phyloP scores from a whole-genome alignment of 257 asterid species.

The Asclepias syriaca region DNA sequence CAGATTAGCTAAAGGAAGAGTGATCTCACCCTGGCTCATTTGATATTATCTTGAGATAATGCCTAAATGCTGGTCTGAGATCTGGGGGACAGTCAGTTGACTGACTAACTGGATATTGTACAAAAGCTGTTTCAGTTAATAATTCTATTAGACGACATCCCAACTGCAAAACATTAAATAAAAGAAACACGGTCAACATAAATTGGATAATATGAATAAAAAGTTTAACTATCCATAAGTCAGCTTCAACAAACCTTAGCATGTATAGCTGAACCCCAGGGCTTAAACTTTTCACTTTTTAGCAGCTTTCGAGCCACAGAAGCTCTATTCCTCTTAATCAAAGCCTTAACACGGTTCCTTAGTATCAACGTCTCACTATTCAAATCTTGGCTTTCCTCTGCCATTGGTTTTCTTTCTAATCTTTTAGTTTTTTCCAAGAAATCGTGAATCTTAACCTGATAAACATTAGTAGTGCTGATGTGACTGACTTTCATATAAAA shows the following conservation, averaged over 20 bases:
- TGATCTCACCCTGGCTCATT: slow-evolving; percentile 59
- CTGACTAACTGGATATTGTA: slow-evolving; percentile 71
- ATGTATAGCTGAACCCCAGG: slow-evolving; percentile 77
- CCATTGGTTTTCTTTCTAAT: slow-evolving; percentile 28
- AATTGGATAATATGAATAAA: not conserved
- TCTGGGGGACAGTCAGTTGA: slow-evolving; percentile 84
- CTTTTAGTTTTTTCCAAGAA: slow-evolving; percentile 73
- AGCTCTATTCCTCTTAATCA: slow-evolving; percentile 59
- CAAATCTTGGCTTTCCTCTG: slow-evolving; percentile 36
- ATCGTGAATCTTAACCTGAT: slow-evolving; percentile 76
- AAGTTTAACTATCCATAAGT: not conserved
- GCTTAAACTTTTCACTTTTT: slow-evolving; percentile 59
- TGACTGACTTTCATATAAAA: not conserved
- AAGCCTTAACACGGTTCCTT: slow-evolving; percentile 67
- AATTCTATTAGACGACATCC: slow-evolving; percentile 86
- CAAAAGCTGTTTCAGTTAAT: slow-evolving; percentile 79
- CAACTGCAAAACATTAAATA: slow-evolving; percentile 54
- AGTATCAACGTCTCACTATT: slow-evolving; percentile 42
- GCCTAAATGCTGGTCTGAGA: slow-evolving; percentile 94
- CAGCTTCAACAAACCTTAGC: slow-evolving; percentile 64
- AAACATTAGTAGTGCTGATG: slow-evolving; percentile 1
- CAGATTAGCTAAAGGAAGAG: slow-evolving; percentile 1
- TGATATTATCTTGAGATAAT: slow-evolving; percentile 56
- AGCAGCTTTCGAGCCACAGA: slow-evolving; percentile 72
- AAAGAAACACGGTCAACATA: slow-evolving; percentile 14